Evolutionary conservation across 805 yeast genomes (phyloP).

Genomic region (Candida piceae): DNA sequence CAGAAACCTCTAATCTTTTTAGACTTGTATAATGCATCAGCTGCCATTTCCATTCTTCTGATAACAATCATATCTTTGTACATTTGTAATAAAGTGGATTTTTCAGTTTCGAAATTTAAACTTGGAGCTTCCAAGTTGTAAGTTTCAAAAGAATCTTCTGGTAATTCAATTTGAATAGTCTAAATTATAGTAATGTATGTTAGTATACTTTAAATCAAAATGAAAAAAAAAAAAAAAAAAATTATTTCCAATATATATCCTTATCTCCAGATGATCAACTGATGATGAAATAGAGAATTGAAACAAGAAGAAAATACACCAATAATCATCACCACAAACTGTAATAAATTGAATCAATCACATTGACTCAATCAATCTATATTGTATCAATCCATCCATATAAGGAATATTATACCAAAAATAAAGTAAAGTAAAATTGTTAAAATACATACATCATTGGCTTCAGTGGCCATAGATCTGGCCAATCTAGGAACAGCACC

Average conservation of each 20-base stretch:
- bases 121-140: slow-evolving; percentile 74
- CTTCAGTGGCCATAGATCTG: slow-evolving; percentile 30
- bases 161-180: slow-evolving; percentile 50
- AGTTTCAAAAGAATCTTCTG: slow-evolving; percentile 79
- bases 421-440: no score
- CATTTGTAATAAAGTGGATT: slow-evolving; percentile 79
- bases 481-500: slow-evolving; percentile 17
- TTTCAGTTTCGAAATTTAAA: slow-evolving; percentile 70
- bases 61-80: slow-evolving; percentile 92
- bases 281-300: no score
- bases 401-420: no score
- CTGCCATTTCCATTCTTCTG: slow-evolving; percentile 98
- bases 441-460: slow-evolving; percentile 21
- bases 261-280: no score
- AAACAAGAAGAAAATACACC: no score
- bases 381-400: no score
- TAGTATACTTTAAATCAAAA: background rate
- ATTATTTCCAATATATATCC: no score
- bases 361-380: no score
- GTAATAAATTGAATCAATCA: no score
- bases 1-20: slow-evolving; percentile 99
- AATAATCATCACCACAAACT: no score
- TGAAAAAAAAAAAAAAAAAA: background rate
- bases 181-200: slow-evolving; percentile 2
- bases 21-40: slow-evolving; percentile 97